These are phyloP conservation scores for Monosporascus sp. DNA, from an alignment of 2,329 filamentous ascomycete genomes.

Conservation along the genomic window DNA sequence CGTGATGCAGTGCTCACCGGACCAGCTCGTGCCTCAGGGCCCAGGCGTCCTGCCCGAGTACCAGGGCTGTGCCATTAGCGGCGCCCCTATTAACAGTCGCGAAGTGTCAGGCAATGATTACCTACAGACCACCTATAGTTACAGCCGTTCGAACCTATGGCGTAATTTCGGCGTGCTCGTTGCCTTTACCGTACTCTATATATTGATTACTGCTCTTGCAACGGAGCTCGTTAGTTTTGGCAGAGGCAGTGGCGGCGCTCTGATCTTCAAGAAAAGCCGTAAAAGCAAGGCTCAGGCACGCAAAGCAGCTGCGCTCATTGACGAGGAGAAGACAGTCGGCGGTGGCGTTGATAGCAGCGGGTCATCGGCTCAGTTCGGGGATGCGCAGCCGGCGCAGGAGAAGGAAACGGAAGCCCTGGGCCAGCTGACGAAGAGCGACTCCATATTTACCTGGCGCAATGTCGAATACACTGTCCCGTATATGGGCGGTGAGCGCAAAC, in stretches of 20 bases:
- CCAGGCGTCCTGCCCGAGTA: conserved; percentile 34
- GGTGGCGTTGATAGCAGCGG: conserved; percentile 20
- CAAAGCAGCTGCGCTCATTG: conserved; percentile 35
- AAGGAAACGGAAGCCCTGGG: conserved; percentile 32
- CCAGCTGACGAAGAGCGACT: conserved; percentile 50
- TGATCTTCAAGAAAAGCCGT: conserved; percentile 67
- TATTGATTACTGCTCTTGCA: conserved; percentile 63
- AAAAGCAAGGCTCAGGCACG: conserved; percentile 49
- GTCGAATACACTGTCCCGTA: conserved; percentile 70
- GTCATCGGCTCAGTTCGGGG: conserved; percentile 14
- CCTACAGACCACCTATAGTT: conserved; percentile 46
- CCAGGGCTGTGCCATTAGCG: conserved; percentile 51
- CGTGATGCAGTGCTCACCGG: conserved; percentile 40
- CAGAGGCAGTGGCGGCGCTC: conserved; percentile 56
- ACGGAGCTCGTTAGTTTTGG: conserved; percentile 64
- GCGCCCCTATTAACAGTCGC: conserved; percentile 41
- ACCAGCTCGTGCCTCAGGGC: conserved; percentile 41
- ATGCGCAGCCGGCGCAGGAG: conserved; percentile 9
- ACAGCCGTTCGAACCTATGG: conserved; percentile 57
- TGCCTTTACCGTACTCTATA: conserved; percentile 69
- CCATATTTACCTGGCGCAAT: conserved; percentile 66
- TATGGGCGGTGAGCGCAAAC: conserved; percentile 51
- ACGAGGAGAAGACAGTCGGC: conserved; percentile 52
- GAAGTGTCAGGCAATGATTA: conserved; percentile 52
- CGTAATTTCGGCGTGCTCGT: conserved; percentile 75